Evolutionary conservation across 495 filamentous ascomycete genomes (phyloP).

Genomic region (Neurospora tetraspora): DNA sequence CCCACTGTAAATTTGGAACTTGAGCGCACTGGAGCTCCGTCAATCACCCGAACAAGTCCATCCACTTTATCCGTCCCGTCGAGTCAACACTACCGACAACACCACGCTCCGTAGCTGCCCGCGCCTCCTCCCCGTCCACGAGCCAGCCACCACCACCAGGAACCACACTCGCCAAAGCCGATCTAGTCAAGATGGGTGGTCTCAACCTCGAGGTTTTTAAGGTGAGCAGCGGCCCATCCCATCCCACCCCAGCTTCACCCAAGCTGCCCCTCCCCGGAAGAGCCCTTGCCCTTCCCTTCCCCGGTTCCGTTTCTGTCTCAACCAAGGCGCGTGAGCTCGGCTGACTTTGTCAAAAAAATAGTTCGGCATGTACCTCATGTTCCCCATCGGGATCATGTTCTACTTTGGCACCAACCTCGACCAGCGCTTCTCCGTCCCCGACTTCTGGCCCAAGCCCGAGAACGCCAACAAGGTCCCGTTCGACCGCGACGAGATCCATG

Average conservation of each 20-base stretch:
- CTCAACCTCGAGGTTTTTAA: conserved; percentile 95
- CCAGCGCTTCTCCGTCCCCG: conserved; percentile 71
- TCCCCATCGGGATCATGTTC: conserved; percentile 98
- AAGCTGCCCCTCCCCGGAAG: background rate
- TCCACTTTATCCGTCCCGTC: background rate
- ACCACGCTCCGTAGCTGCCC: background rate
- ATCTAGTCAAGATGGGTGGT: conserved; percentile 50
- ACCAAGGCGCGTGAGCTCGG: background rate
- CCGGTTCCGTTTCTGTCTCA: background rate
- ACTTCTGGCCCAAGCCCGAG: conserved; percentile 87
- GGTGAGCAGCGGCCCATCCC: conserved; percentile 37
- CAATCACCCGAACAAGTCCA: background rate
- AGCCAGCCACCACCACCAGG: conserved; percentile 9
- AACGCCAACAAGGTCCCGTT: conserved; percentile 82
- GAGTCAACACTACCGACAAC: background rate
- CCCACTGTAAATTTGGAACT: conserved; percentile 7
- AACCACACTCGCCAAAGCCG: background rate
- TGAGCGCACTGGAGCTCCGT: background rate
- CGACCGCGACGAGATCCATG: conserved; percentile 76
- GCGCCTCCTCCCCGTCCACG: conserved; percentile 4
- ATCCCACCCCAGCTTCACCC: background rate
- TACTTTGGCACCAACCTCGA: conserved; percentile 99
- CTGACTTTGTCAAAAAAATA: conserved; percentile 21
- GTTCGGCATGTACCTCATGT: conserved; percentile 98
- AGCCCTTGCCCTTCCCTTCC: conserved; percentile 1